phyloP scores from a whole-genome alignment of 495 filamentous ascomycete genomes.

The Neurospora terricola region DNA sequence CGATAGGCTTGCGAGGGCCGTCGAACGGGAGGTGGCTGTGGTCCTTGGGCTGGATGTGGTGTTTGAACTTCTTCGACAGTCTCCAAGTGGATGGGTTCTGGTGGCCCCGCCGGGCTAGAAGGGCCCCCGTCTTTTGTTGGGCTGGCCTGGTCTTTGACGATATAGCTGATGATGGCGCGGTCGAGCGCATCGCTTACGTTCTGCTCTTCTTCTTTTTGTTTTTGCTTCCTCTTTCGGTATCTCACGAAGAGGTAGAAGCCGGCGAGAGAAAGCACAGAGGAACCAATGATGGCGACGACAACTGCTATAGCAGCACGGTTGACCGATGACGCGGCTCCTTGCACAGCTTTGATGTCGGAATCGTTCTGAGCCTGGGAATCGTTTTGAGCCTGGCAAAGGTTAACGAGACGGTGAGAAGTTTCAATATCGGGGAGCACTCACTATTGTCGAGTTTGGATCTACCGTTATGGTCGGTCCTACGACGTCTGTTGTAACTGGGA shows the following conservation, averaged over 20 bases:
- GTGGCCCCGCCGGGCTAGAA: background rate
- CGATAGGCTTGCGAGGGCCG: background rate
- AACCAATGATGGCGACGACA: constrained; percentile 12
- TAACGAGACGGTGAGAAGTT: background rate
- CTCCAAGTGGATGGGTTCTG: background rate
- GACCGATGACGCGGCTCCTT: constrained; percentile 1
- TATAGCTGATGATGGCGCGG: constrained; percentile 21
- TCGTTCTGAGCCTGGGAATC: background rate
- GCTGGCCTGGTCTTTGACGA: constrained; percentile 16
- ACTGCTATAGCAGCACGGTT: constrained; percentile 9
- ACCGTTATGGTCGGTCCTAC: background rate
- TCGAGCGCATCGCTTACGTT: constrained; percentile 16
- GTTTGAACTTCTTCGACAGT: background rate
- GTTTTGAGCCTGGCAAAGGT: background rate
- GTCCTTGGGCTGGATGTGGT: background rate
- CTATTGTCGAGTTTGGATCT: background rate
- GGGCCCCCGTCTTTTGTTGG: background rate
- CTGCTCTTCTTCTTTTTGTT: constrained; percentile 13
- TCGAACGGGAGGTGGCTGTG: background rate
- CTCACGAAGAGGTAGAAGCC: constrained; percentile 12
- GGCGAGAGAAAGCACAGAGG: constrained; percentile 13
- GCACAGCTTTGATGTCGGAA: background rate
- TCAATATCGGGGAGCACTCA: background rate
- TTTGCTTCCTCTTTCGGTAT: constrained; percentile 8
- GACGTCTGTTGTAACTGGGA: background rate